phyloP scores from a whole-genome alignment of 2,329 filamentous ascomycete genomes.

The Aspergillus fijiensis region DNA sequence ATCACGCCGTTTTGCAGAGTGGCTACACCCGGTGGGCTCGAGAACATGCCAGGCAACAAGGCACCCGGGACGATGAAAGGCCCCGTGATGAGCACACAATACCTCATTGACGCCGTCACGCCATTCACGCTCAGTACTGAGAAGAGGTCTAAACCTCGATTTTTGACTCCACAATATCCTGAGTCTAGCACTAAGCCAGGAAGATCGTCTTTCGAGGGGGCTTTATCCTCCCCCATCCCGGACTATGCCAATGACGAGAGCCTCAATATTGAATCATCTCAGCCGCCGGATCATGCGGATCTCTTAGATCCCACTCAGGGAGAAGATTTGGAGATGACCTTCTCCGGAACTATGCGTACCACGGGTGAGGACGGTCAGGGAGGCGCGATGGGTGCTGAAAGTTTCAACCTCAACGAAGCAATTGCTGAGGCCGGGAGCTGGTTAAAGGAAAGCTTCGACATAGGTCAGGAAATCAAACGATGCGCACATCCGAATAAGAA shows the following conservation, averaged over 20 bases:
- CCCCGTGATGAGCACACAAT: constrained; percentile 41
- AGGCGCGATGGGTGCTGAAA: constrained; percentile 28
- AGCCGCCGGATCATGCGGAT: constrained; percentile 6
- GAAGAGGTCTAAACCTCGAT: constrained; percentile 17
- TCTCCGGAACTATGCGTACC: constrained; percentile 33
- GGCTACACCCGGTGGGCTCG: constrained; percentile 12
- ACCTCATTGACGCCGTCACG: constrained; percentile 41
- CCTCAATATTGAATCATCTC: constrained; percentile 10
- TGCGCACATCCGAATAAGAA: constrained; percentile 14
- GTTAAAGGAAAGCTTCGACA: constrained; percentile 46
- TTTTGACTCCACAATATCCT: constrained; percentile 7
- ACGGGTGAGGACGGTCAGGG: constrained; percentile 40
- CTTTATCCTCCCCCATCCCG: constrained; percentile 9
- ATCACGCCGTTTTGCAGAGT: constrained; percentile 34
- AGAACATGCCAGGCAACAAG: constrained; percentile 3
- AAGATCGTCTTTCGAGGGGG: constrained; percentile 24
- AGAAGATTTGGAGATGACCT: constrained; percentile 31
- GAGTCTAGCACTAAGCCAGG: constrained; percentile 16
- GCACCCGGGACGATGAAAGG: constrained; percentile 14
- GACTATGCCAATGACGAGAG: constrained; percentile 7
- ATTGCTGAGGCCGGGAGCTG: constrained; percentile 49
- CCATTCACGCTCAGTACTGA: constrained; percentile 41
- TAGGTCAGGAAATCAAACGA: constrained; percentile 35
- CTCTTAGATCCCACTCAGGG: constrained; percentile 16
- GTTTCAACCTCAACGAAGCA: constrained; percentile 45